Evolutionary conservation across 108 stramenopile genomes (phyloP), one percentile per base, ranked within the genome.

Genomic region (Pseudonitzschia delicatissima): DNA sequence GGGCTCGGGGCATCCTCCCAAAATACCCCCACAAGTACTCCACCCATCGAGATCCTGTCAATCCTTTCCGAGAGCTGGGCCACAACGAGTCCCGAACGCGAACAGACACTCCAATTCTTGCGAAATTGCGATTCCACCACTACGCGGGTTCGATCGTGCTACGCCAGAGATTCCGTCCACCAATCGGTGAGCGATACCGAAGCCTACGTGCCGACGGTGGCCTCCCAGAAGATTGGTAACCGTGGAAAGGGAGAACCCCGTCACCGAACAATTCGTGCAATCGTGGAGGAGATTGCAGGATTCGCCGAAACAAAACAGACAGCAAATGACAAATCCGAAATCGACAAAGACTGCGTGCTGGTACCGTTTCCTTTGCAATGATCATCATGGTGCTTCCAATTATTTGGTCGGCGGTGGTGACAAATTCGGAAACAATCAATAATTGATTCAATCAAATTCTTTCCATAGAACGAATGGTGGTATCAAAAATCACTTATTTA

Each of bases 21-120:
- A 5, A 3, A 18, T 17, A 48, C 6, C 4, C 21, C 4, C 13
- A 6, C 6, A 9, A 33, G 31, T 6, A 55, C 9, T 33, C 3
- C 31, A 8, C 15, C 17, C 31, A 57, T 50, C 6, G 31, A 44
- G 9, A 64, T 37, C 8, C 8, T 76, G 18, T 70, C 68, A 15
- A 45, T 76, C 8, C 25, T 76, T 11, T 76, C 74, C 23, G 69
- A 76, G 57, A 35, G 32, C 27, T 76, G 74, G 74, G 28, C 51
- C 11, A 52, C 36, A 45, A 76, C 69, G 42, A 70, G 45, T 37
- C 2, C 11, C 0, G 33, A 68, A 76, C 27, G 39, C 45, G 21
- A 39, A 31, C 31, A 34, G 70, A 55, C 53, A 25, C 12, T 55
- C 0, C 23, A 40, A 73, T 61, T 67, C 50, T 32, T 18, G 12